phyloP scores from a whole-genome alignment of 2,329 filamentous ascomycete species.

The Incumbomyces delicatus region DNA sequence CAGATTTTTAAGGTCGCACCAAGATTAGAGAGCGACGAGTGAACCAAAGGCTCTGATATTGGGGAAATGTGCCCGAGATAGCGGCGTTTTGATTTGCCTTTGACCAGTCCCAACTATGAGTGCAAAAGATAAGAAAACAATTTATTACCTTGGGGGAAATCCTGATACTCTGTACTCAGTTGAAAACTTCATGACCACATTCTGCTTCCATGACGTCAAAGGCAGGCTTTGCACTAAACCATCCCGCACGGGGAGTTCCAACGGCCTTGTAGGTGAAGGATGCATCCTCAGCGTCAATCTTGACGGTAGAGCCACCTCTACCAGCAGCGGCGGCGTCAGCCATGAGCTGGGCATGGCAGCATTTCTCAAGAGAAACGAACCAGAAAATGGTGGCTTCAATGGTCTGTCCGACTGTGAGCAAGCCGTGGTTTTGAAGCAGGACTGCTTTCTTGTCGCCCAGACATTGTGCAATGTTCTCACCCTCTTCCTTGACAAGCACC shows the following conservation, averaged over 20 bases:
- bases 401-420: constrained; percentile 36
- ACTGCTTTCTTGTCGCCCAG: constrained; percentile 43
- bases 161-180: too few species aligned
- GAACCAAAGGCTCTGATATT: neutral
- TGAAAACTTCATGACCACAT: constrained; percentile 28
- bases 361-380: constrained; percentile 46
- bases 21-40: too few species aligned
- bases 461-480: constrained; percentile 40
- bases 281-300: constrained; percentile 59
- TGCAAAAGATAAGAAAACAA: too few species aligned
- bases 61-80: too few species aligned
- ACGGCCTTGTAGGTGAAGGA: constrained; percentile 57
- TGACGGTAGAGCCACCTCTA: constrained; percentile 52
- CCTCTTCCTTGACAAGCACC: constrained; percentile 44
- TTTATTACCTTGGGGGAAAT: too few species aligned
- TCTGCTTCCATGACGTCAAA: constrained; percentile 61
- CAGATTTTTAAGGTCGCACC: too few species aligned
- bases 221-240: constrained; percentile 60
- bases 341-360: constrained; percentile 43
- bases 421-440: constrained; percentile 44
- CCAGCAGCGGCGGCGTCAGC: constrained; percentile 47
- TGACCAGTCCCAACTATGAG: too few species aligned
- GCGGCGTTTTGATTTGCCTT: too few species aligned
- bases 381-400: constrained; percentile 45
- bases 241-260: constrained; percentile 52